Evolutionary conservation across 2,329 filamentous ascomycete species (phyloP), one percentile per base, ranked within the genome.

Genomic region (Chaetomium sp.): DNA sequence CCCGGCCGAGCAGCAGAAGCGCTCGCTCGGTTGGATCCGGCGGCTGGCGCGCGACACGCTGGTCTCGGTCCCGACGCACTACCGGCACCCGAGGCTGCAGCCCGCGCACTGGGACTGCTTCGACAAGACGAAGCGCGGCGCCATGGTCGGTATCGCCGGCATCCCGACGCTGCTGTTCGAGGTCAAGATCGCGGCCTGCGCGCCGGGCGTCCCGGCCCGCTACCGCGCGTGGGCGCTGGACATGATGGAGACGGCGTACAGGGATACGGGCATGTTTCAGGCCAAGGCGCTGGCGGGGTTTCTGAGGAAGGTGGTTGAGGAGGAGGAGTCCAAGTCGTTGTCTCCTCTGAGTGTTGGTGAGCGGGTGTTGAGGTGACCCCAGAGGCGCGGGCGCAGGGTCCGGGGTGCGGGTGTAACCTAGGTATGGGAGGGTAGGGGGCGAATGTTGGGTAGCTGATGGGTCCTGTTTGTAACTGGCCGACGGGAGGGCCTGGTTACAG

Each of bases 261-360:
- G 76, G 57, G 78, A 81, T 50, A 79, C 83, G 74, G 83, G 83
- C 9, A 83, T 85, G 79, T 73, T 81, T 38, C 80, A 83, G 67
- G 82, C 82, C 1, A 76, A 77, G 62, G 73, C 75, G 21, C 74
- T 83, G 65, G 78, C 79, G 45, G 79, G 81, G 50, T 70, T 69
- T 33, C 65, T 75, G 25, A 68, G 42, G n/a, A 68, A 54, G 58
- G 29, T 54, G 57, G 42, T 61, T 7, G 65, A 69, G 21, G 12
- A 9, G 3, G 58, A 49, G 54, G 23, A 16, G 55, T 33, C 31
- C 10, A 21, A 19, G 51, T 33, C 47, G 42, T 31, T 35, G 10
- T 38, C 51, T 29, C 35, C 49, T 13, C 6, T 10, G 19, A 29
- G 25, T 25, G 55, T 16, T 35, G 35, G 31, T 3, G 59, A 54